phyloP scores from a whole-genome alignment of 805 yeast species.

The Wickerhamiella musiphila region DNA sequence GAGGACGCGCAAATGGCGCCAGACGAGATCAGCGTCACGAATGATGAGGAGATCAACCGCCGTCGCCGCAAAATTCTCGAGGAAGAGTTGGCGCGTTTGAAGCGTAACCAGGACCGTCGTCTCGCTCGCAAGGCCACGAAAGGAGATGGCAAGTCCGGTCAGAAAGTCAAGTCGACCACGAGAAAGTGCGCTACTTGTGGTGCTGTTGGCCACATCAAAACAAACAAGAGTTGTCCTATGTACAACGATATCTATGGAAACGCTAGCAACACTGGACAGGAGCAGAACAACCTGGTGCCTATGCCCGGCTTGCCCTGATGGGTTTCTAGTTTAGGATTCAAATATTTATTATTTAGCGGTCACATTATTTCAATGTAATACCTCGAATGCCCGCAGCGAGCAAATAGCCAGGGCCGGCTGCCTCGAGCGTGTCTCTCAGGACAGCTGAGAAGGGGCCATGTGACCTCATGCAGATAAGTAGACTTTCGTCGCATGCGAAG shows the following conservation, averaged over 20 bases:
- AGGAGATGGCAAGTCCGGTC: conserved; percentile 44
- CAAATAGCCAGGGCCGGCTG: too few species aligned
- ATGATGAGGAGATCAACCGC: conserved; percentile 68
- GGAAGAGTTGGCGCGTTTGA: conserved; percentile 67
- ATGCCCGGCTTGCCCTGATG: conserved; percentile 1
- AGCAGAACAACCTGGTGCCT: neutral
- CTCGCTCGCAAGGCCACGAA: conserved; percentile 37
- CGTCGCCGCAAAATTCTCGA: conserved; percentile 61
- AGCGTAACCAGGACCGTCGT: conserved; percentile 55
- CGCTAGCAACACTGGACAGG: neutral
- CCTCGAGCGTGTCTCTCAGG: too few species aligned
- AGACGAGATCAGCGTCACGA: conserved; percentile 58
- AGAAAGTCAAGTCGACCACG: conserved; percentile 54
- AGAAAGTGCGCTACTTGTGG: conserved; percentile 93
- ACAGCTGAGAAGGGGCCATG: too few species aligned
- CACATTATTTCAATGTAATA: too few species aligned
- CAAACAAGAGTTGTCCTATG: conserved; percentile 83
- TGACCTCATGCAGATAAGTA: too few species aligned
- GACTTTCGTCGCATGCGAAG: too few species aligned
- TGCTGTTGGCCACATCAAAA: conserved; percentile 83
- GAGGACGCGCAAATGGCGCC: conserved; percentile 50
- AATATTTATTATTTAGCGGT: too few species aligned
- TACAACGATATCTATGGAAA: conserved; percentile 34
- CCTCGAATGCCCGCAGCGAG: too few species aligned
- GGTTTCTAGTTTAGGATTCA: too few species aligned